These are phyloP conservation scores for Xylaria sp. DNA, from an alignment of 2,329 filamentous ascomycete species.

Conservation along the genomic window DNA sequence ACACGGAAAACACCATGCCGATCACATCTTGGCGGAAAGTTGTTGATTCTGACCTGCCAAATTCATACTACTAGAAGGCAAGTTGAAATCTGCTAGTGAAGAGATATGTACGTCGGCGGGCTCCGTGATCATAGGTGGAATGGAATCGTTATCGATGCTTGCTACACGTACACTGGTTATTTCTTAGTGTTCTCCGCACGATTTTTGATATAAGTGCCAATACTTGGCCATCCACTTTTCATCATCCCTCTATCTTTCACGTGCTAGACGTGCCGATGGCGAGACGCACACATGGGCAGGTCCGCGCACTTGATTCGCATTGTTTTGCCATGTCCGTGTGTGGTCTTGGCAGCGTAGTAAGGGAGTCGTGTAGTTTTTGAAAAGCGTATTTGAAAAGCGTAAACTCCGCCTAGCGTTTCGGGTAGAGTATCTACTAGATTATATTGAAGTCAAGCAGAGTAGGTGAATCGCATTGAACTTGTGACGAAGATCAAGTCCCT, in stretches of 20 bases:
- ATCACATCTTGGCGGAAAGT: constrained; percentile 19
- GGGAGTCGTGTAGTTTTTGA: background rate
- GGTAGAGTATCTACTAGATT: background rate
- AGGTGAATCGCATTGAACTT: constrained; percentile 14
- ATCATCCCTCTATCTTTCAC: constrained; percentile 14
- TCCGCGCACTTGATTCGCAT: constrained; percentile 23
- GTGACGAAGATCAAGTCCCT: constrained; percentile 16
- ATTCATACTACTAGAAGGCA: constrained; percentile 15
- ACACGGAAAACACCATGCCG: background rate
- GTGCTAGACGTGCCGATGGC: background rate
- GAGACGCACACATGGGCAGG: constrained; percentile 18
- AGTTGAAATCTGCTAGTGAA: too few relatives aligned
- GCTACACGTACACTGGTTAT: background rate
- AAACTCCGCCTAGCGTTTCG: background rate
- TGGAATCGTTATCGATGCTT: background rate
- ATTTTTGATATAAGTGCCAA: background rate
- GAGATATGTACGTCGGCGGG: constrained; percentile 13
- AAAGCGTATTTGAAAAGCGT: too few relatives aligned
- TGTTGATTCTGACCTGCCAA: constrained; percentile 23
- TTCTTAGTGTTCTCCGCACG: background rate
- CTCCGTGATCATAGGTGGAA: constrained; percentile 5
- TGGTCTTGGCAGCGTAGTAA: background rate
- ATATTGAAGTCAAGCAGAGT: background rate
- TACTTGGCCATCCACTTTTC: constrained; percentile 8
- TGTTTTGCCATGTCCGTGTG: too few relatives aligned